Percentiles rank a stretch among this genome's conserved stretches.
phyloP scores from a whole-genome alignment of 331 rosid genomes.

The Quercus lobata region DNA sequence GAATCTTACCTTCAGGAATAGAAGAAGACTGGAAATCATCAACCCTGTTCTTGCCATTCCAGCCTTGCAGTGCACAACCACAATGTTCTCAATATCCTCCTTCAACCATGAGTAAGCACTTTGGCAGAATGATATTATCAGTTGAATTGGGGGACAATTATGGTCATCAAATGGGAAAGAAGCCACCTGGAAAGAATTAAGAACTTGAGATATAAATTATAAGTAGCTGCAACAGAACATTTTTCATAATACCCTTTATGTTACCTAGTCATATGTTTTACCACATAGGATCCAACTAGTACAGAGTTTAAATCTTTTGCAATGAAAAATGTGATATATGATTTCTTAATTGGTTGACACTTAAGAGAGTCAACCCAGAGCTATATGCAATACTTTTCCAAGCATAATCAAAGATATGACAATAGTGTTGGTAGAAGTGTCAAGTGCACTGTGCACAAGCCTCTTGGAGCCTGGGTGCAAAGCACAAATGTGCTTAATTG shows the following conservation, averaged over 20 bases:
- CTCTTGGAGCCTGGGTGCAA: no score
- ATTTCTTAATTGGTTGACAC: not conserved
- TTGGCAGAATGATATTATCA: constrained; percentile 82
- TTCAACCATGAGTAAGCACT: constrained; percentile 98
- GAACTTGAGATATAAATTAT: constrained; percentile 20
- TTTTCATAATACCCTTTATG: not conserved
- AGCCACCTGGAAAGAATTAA: constrained; percentile 65
- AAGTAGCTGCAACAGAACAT: not conserved
- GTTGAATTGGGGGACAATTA: constrained; percentile 89
- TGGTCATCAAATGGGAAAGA: constrained; percentile 96
- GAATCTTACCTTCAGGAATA: constrained; percentile 73
- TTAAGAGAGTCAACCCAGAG: not conserved
- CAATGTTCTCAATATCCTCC: constrained; percentile 94
- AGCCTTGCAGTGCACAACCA: constrained; percentile 98
- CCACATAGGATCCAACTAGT: not conserved
- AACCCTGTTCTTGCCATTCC: constrained; percentile 99
- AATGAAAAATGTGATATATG: not conserved
- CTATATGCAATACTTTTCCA: not conserved
- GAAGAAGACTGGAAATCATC: constrained; percentile 96
- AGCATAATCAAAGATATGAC: not conserved
- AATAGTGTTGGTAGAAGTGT: no score
- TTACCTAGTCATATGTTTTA: not conserved
- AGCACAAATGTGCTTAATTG: no score
- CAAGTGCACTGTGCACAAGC: no score
- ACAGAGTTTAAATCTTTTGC: not conserved